A percentile compares a stretch with the other conserved stretches of the same genome.
These are phyloP conservation scores for Lyophyllum shimeji DNA, from an alignment of 768 basidiomycete genomes.

Conservation along the genomic window DNA sequence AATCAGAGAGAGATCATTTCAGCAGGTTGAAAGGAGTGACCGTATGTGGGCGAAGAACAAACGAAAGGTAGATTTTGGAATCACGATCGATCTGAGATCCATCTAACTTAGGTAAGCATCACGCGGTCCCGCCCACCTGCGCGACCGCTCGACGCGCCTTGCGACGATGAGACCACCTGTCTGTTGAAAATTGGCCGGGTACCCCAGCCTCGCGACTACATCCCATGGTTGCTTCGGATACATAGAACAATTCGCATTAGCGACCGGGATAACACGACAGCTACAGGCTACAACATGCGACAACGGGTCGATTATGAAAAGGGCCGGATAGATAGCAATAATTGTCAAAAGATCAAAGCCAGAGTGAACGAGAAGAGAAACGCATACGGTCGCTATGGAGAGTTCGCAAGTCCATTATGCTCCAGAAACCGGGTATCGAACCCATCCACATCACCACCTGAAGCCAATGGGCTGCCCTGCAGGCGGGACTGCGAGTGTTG, in stretches of 20 bases:
- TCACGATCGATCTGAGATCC: slow-evolving; percentile 11
- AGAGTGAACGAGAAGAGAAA: background rate
- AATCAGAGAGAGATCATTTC: background rate
- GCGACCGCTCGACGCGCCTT: background rate
- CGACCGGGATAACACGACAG: background rate
- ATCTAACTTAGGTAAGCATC: background rate
- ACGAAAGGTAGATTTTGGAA: slow-evolving; percentile 16
- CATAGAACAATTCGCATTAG: background rate
- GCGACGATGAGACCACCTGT: slow-evolving; percentile 2
- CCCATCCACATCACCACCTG: slow-evolving; percentile 13
- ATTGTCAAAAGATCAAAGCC: background rate
- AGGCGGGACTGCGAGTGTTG: background rate
- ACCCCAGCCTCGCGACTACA: background rate
- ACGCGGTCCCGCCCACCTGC: background rate
- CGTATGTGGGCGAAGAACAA: slow-evolving; percentile 17
- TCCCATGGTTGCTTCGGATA: slow-evolving; percentile 1
- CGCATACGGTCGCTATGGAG: slow-evolving; percentile 28
- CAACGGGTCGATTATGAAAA: background rate
- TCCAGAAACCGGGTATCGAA: slow-evolving; percentile 33
- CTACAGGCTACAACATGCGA: background rate
- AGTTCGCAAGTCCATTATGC: slow-evolving; percentile 33
- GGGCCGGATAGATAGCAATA: slow-evolving; percentile 3
- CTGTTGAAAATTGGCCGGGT: background rate
- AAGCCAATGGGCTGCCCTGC: slow-evolving; percentile 9
- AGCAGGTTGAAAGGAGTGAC: slow-evolving; percentile 18